phyloP scores from a whole-genome alignment of 2,329 filamentous ascomycete species.

The Zasmidium citrigriseum region DNA sequence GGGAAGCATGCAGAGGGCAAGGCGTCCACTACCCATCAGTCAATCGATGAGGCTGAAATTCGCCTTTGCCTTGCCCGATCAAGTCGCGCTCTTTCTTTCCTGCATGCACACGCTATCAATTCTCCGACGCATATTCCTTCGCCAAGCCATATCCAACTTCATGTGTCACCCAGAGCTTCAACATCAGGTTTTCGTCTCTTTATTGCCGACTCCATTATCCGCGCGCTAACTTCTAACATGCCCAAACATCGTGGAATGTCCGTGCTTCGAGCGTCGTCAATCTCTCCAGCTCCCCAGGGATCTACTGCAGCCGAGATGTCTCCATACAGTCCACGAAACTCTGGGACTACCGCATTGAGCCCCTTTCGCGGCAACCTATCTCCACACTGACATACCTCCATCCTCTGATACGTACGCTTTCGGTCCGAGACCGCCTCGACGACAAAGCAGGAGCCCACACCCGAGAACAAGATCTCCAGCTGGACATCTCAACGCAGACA shows the following conservation, averaged over 20 bases:
- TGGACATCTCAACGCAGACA: background rate
- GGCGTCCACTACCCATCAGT: no score
- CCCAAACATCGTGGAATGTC: background rate
- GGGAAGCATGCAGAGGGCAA: no score
- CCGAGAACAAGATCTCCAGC: background rate
- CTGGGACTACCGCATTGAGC: background rate
- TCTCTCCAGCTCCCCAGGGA: background rate
- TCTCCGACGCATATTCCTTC: background rate
- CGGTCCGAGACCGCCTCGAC: background rate
- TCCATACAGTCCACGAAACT: background rate
- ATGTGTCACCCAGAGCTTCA: background rate
- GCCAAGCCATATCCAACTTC: background rate
- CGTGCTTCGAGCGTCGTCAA: constrained; percentile 3
- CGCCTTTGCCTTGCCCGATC: background rate
- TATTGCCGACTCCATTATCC: no score
- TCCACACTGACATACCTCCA: background rate
- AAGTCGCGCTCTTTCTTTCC: no score
- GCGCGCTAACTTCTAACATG: background rate
- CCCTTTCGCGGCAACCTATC: background rate
- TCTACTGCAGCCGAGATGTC: background rate
- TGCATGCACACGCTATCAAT: background rate
- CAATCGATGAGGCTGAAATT: background rate
- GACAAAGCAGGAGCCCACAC: background rate
- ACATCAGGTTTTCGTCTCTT: no score
- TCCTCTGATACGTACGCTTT: background rate